phyloP scores from a whole-genome alignment of 2,329 filamentous ascomycete genomes.

The Dothideomycetes sp. region DNA sequence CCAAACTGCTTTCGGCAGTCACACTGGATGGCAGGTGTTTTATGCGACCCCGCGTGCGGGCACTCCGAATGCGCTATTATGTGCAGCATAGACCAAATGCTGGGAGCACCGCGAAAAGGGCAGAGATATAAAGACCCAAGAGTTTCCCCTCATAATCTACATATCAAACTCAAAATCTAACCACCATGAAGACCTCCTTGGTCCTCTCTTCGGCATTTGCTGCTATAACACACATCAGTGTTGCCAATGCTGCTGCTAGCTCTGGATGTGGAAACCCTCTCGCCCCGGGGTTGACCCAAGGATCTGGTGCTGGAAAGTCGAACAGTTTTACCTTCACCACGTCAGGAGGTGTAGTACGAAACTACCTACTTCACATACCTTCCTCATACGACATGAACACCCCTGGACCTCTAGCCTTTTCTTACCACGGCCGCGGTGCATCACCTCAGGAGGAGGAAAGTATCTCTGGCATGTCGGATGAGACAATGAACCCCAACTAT shows the following conservation, averaged over 20 bases:
- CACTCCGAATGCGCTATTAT: background rate
- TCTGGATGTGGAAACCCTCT: conserved; percentile 21
- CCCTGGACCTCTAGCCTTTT: conserved; percentile 37
- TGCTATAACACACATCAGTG: too few species aligned
- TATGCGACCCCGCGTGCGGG: background rate
- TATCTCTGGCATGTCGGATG: conserved; percentile 39
- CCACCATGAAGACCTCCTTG: background rate
- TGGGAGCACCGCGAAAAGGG: too few species aligned
- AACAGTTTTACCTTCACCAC: conserved; percentile 19
- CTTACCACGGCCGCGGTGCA: conserved; percentile 38
- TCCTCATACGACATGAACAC: conserved; percentile 30
- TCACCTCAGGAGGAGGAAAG: conserved; percentile 31
- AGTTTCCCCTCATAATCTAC: too few species aligned
- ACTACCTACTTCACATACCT: conserved; percentile 32
- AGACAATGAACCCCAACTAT: conserved; percentile 34
- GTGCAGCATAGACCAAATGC: too few species aligned
- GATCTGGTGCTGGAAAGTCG: conserved; percentile 16
- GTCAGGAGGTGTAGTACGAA: conserved; percentile 20
- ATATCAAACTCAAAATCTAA: too few species aligned
- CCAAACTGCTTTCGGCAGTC: background rate
- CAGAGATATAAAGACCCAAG: too few species aligned
- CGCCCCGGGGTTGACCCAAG: conserved; percentile 15
- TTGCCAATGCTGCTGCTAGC: conserved; percentile 5
- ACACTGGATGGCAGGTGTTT: too few species aligned
- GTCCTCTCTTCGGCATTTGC: background rate